Evolutionary conservation across 2,329 filamentous ascomycete genomes (phyloP), one percentile per base, ranked within the genome.

Genomic region (Fusarium sp.): DNA sequence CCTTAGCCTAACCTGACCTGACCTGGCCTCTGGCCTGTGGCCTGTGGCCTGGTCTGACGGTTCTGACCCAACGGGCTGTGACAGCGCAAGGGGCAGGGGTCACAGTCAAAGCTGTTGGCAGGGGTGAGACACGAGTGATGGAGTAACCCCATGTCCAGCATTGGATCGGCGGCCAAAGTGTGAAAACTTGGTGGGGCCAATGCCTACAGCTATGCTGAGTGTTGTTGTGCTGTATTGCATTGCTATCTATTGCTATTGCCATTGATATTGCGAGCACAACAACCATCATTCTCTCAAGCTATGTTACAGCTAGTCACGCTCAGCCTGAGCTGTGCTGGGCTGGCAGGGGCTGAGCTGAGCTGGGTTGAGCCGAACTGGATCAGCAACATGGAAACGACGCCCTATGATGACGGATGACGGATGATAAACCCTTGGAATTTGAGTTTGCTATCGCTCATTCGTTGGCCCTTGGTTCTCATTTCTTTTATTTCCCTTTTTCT

Each of bases 111-210:
- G 20, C 59, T 39, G 42, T 23, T 19, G 30, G 28, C 46, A 54
- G 45, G 57, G 56, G 40, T 28, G 26, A 54, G 55, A 61, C 46
- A 34, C 24, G 42, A 62, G 48, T 40, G 24, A 61, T 55, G 48
- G 45, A 45, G 34, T 52, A 61, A 61, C 49, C 55, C 62, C 60
- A 65, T 65, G 60, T 51, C 62, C 49, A 59, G 30, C 59, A 65
- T 54, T 61, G 50, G 42, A 62, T 62, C 62, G 53, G 47, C 54
- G 47, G 47, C 62, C 62, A 59, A 58, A 60, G 45, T 42, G 39
- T 63, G 59, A 44, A 53, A 47, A 43, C 40, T 39, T 48, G 49
- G 49, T 26, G 36, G 36, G 44, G 32, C 39, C 44, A 44, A 28
- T 7, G n/a, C 19, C 32, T 20, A 36, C 53, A 38, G 21, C 30